Evolutionary conservation across 1,284 basidiomycete genomes (phyloP), one percentile per base, ranked within the genome.

Genomic region (Tylopilus orsonianus): DNA sequence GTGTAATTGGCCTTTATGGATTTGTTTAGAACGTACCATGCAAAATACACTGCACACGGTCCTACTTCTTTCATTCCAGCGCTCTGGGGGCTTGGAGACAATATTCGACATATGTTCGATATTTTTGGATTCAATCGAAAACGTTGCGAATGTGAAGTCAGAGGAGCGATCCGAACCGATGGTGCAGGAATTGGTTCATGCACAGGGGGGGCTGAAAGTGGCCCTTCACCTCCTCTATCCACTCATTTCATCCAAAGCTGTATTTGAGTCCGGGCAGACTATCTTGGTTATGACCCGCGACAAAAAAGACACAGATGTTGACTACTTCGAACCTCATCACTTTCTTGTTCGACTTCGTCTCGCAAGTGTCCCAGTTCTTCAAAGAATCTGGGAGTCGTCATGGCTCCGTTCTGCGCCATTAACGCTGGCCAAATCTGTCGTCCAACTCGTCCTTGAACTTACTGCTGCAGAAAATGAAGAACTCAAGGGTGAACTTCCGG

Each of bases 181-280:
- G 51, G 75, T 81, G 49, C 81, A 83, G 53, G 83, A 85, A 50
- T 71, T 90, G 20, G 74, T 83, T 2, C 84, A 91, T 61, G 87
- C 89, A 1, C 90, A 85, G 50, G 83, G 85, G 29, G 90, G 87
- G 8, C 68, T 97, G 46, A 93, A 92, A 67, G 83, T 93, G 35
- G 85, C 85, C 1, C 75, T 97, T 20, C 81, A 89, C 54, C 73
- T 97, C 29, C 71, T 98, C 26, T 77, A 83, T 49, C 83, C 87
- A 8, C 75, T 98, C 40, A 79, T 92, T 23, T 86, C 87, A 1
- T 81, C 88, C 26, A 89, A 88, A 57, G 81, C 89, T 12, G 73
- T 97, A 20, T 78, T 93, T 48, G 94, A 97, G 52, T 90, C 91
- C 10, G 77, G 83, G 1, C 94, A 98, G 66, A 96, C 93, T 0